phyloP scores from a whole-genome alignment of 352 stramenopile genomes.

The Phytophthora europaea region DNA sequence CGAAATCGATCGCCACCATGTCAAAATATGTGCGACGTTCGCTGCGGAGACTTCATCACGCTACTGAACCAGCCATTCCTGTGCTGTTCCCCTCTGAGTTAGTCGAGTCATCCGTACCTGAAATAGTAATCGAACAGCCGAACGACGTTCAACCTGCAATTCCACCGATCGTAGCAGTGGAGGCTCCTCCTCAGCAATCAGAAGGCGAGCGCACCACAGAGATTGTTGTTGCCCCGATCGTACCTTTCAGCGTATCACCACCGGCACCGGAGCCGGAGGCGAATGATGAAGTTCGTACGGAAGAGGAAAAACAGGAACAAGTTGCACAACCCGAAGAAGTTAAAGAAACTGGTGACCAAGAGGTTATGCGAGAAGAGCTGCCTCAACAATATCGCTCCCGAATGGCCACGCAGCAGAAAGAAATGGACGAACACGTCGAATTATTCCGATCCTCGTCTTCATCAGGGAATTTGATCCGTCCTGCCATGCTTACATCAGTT shows the following conservation, averaged over 20 bases:
- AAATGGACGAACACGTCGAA: conserved; percentile 35
- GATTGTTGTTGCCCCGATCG: neutral
- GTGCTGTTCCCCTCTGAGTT: neutral
- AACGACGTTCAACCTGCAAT: neutral
- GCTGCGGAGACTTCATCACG: conserved; percentile 8
- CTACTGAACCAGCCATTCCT: conserved; percentile 3
- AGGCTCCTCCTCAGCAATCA: conserved; percentile 19
- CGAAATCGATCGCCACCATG: conserved; percentile 7
- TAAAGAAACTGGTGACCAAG: conserved; percentile 3
- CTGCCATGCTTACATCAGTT: conserved; percentile 18
- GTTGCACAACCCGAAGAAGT: neutral
- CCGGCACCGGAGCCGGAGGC: neutral
- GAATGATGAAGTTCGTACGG: neutral
- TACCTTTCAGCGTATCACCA: neutral
- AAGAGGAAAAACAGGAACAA: conserved; percentile 12
- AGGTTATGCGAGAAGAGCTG: conserved; percentile 13
- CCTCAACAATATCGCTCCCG: conserved; percentile 36
- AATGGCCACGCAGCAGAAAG: conserved; percentile 40
- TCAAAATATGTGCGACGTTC: conserved; percentile 29
- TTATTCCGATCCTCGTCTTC: conserved; percentile 37
- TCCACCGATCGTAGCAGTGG: neutral
- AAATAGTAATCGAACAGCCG: conserved; percentile 9
- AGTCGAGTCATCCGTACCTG: conserved; percentile 12
- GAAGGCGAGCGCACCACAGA: conserved; percentile 41
- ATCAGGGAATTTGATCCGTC: conserved; percentile 11